These are phyloP conservation scores for Penicillium janthinellum DNA, from an alignment of 2,329 filamentous ascomycete genomes.

Conservation along the genomic window DNA sequence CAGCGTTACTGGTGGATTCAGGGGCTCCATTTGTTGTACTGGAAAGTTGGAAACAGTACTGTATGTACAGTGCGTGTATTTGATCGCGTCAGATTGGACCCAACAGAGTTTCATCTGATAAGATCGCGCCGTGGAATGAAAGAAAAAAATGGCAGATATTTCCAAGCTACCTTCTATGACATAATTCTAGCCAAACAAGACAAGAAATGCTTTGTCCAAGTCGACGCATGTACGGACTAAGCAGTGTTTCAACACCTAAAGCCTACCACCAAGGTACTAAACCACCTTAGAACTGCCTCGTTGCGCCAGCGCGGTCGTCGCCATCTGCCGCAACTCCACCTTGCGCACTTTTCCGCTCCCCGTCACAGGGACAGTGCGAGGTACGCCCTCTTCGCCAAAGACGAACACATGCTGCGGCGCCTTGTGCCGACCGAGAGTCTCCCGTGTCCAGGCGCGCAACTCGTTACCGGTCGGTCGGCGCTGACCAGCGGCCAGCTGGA, in stretches of 20 bases:
- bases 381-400: slow-evolving; percentile 65
- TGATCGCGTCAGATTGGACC: not conserved
- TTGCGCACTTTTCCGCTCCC: slow-evolving; percentile 73
- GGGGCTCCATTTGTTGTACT: too few relatives aligned
- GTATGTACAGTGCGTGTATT: not conserved
- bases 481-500: slow-evolving; percentile 37
- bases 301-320: slow-evolving; percentile 46
- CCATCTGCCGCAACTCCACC: slow-evolving; percentile 54
- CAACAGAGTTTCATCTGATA: not conserved
- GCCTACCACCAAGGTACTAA: not conserved
- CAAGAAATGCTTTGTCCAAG: not conserved
- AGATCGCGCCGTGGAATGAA: slow-evolving; percentile 1
- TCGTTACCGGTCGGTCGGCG: slow-evolving; percentile 54
- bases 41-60: too few relatives aligned
- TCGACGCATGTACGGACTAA: not conserved
- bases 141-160: not conserved
- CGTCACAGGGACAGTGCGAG: slow-evolving; percentile 61
- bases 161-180: not conserved
- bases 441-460: slow-evolving; percentile 64
- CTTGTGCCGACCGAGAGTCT: slow-evolving; percentile 66
- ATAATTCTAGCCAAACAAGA: not conserved
- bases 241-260: not conserved
- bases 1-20: too few relatives aligned
- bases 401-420: slow-evolving; percentile 75
- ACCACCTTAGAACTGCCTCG: slow-evolving; percentile 6